A percentile compares a stretch with the other conserved stretches of the same genome.
phyloP scores from a whole-genome alignment of 805 yeast species.

The Schwanniomyces vanrijiae region DNA sequence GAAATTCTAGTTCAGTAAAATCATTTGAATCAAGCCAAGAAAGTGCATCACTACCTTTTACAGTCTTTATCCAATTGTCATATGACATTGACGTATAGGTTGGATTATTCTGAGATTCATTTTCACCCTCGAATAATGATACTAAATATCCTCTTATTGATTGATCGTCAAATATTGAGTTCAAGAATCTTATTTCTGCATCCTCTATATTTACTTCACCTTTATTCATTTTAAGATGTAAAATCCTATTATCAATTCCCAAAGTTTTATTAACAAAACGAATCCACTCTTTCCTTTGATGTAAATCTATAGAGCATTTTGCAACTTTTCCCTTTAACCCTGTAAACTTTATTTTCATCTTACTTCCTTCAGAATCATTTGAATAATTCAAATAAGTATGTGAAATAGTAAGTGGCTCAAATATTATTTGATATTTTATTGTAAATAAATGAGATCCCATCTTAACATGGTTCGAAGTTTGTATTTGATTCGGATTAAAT shows the following conservation, averaged over 20 bases:
- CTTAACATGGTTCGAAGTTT: conserved; percentile 23
- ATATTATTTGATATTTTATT: conserved; percentile 38
- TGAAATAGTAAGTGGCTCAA: conserved; percentile 40
- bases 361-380: conserved; percentile 18
- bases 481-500: conserved; percentile 13
- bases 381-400: conserved; percentile 34
- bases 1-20: conserved; percentile 64
- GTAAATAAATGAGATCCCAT: conserved; percentile 42
- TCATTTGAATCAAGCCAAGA: conserved; percentile 79
- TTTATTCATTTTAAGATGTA: conserved; percentile 58
- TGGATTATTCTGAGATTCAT: not conserved
- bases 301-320: conserved; percentile 37
- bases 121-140: conserved; percentile 13
- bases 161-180: conserved; percentile 62
- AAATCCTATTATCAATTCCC: conserved; percentile 32
- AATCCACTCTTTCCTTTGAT: conserved; percentile 37
- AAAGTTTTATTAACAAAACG: conserved; percentile 39
- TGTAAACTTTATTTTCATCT: conserved; percentile 30
- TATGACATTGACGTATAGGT: conserved; percentile 7
- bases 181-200: conserved; percentile 67
- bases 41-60: conserved; percentile 16
- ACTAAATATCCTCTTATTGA: conserved; percentile 32
- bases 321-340: conserved; percentile 38
- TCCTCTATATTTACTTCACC: conserved; percentile 70
- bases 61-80: conserved; percentile 18